A percentile compares a stretch with the other conserved stretches of the same genome.
phyloP scores from a whole-genome alignment of 1,284 basidiomycete genomes.

The Anthracocystis setariae region DNA sequence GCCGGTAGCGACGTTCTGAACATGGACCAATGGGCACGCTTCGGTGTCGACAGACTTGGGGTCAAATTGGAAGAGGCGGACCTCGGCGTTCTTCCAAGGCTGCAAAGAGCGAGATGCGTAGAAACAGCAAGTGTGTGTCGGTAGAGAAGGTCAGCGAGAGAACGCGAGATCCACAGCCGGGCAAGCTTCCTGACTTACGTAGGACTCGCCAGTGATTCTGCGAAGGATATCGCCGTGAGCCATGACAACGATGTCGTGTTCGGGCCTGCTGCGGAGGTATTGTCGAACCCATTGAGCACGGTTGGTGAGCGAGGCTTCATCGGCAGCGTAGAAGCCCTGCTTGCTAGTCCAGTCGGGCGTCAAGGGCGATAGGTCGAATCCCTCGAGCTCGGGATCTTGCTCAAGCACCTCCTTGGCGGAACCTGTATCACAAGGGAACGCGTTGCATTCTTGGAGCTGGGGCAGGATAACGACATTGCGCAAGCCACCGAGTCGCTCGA shows the following conservation, averaged over 20 bases:
- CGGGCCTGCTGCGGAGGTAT: constrained; percentile 61
- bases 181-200: constrained; percentile 24
- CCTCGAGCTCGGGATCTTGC: constrained; percentile 54
- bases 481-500: constrained; percentile 60
- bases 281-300: constrained; percentile 66
- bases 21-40: constrained; percentile 47
- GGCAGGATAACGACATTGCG: constrained; percentile 58
- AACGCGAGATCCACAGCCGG: too few species aligned
- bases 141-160: not conserved
- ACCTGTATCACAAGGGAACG: constrained; percentile 65
- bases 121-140: not conserved
- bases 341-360: constrained; percentile 66
- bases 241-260: constrained; percentile 63
- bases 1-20: constrained; percentile 52
- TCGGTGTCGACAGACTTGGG: constrained; percentile 50
- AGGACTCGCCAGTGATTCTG: constrained; percentile 52
- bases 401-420: constrained; percentile 60
- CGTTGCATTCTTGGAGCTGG: constrained; percentile 66
- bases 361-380: constrained; percentile 61
- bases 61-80: constrained; percentile 61
- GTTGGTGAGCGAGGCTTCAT: constrained; percentile 52
- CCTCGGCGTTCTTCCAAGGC: constrained; percentile 67
- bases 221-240: constrained; percentile 67
- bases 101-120: constrained; percentile 4
- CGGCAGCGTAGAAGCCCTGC: constrained; percentile 63